phyloP scores from a whole-genome alignment of 2,329 filamentous ascomycete genomes.

The Ilyonectria robusta region DNA sequence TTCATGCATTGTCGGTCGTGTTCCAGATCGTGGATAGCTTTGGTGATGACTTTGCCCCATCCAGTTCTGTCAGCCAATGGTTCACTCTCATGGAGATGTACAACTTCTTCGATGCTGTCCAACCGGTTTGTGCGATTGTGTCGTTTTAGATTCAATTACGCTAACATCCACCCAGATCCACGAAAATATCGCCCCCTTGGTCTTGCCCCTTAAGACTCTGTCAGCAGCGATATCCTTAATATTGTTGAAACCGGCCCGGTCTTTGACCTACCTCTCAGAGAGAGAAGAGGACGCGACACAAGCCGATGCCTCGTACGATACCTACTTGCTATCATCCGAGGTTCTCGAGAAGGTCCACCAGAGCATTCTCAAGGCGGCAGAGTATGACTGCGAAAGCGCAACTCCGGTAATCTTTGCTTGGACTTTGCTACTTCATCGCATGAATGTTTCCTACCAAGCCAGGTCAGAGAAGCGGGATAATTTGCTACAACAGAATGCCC shows the following conservation, averaged over 20 bases:
- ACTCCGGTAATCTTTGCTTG: conserved; percentile 85
- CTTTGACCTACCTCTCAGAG: conserved; percentile 61
- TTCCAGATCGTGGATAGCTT: conserved; percentile 79
- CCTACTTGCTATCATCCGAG: conserved; percentile 78
- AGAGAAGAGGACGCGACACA: conserved; percentile 55
- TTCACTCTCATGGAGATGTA: conserved; percentile 79
- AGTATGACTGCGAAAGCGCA: conserved; percentile 71
- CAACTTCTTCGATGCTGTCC: conserved; percentile 77
- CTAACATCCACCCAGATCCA: conserved; percentile 51
- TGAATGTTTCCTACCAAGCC: conserved; percentile 74
- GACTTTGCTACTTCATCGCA: conserved; percentile 80
- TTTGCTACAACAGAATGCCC: conserved; percentile 70
- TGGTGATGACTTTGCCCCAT: conserved; percentile 67
- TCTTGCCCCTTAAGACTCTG: conserved; percentile 77
- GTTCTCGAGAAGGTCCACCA: conserved; percentile 81
- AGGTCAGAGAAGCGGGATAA: conserved; percentile 73
- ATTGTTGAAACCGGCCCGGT: conserved; percentile 76
- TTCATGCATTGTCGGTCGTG: conserved; percentile 80
- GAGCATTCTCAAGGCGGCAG: conserved; percentile 74
- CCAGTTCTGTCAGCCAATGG: conserved; percentile 77
- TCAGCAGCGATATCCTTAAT: conserved; percentile 79
- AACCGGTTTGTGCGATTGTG: conserved; percentile 49
- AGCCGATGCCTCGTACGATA: conserved; percentile 57
- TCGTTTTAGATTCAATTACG: background rate
- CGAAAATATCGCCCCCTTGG: conserved; percentile 63